These are phyloP conservation scores for Lupinus albus DNA, from an alignment of 306 rosid species.

Conservation along the genomic window DNA sequence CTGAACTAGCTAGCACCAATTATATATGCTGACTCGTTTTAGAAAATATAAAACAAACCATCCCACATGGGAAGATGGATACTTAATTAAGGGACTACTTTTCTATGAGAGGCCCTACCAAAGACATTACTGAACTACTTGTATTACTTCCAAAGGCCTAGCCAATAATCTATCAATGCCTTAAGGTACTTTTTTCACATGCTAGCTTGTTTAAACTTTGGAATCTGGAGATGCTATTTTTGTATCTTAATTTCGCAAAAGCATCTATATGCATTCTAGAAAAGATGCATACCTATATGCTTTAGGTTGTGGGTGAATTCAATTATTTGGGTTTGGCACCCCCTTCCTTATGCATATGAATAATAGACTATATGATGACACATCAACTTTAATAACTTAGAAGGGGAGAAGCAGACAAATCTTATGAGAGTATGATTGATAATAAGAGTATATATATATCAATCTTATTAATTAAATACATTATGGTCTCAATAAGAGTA, in stretches of 20 bases:
- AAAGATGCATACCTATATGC: conserved; percentile 36
- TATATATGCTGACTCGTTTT: conserved; percentile 29
- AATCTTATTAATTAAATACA: too few relatives aligned
- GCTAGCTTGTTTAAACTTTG: conserved; percentile 38
- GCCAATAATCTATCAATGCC: conserved; percentile 39
- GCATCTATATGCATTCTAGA: conserved; percentile 13
- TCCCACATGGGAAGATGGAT: conserved; percentile 43
- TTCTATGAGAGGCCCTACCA: conserved; percentile 27
- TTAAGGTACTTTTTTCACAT: conserved; percentile 46
- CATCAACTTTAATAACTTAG: background rate
- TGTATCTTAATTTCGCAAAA: conserved; percentile 43
- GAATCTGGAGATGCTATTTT: conserved; percentile 41
- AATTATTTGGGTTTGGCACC: conserved; percentile 26
- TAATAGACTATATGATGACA: background rate
- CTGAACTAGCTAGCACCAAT: conserved; percentile 34
- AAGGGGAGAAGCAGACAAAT: background rate
- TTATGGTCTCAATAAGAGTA: too few relatives aligned
- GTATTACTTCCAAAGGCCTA: conserved; percentile 30
- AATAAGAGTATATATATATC: too few relatives aligned
- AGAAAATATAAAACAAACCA: conserved; percentile 43
- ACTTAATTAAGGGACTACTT: conserved; percentile 15
- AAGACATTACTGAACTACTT: too few relatives aligned
- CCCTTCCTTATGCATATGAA: background rate
- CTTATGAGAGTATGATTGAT: too few relatives aligned
- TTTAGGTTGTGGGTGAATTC: conserved; percentile 33